Percentiles rank a stretch among this genome's conserved stretches.
phyloP scores from a whole-genome alignment of 2,329 filamentous ascomycete species.

The Ophiostoma novo-ulmi region DNA sequence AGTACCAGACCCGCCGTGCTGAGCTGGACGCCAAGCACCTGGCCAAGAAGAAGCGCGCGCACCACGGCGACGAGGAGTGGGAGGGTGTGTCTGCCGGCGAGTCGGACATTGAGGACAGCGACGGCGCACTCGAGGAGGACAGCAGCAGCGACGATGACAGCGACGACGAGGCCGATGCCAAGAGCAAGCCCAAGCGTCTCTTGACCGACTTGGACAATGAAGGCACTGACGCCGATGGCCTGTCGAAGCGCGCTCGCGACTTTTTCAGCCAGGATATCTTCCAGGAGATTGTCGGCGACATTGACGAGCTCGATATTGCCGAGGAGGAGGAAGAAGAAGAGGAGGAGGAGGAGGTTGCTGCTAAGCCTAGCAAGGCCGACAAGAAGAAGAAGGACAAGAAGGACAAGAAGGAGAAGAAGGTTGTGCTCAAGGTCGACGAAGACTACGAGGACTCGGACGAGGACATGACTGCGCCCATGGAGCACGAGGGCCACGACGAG shows the following conservation, averaged over 20 bases:
- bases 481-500: slow-evolving; percentile 9
- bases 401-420: slow-evolving; percentile 18
- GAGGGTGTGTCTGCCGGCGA: slow-evolving; percentile 67
- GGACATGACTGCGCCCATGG: neutral
- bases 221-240: slow-evolving; percentile 47
- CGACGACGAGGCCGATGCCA: slow-evolving; percentile 43
- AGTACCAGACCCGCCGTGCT: slow-evolving; percentile 75
- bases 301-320: slow-evolving; percentile 46
- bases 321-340: slow-evolving; percentile 43
- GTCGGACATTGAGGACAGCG: slow-evolving; percentile 52
- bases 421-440: slow-evolving; percentile 1
- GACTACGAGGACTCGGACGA: slow-evolving; percentile 18
- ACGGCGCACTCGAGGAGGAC: slow-evolving; percentile 52
- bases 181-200: slow-evolving; percentile 43
- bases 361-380: neutral
- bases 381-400: neutral
- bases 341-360: slow-evolving; percentile 38
- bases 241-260: slow-evolving; percentile 78
- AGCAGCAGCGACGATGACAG: slow-evolving; percentile 58
- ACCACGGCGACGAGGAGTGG: slow-evolving; percentile 83
- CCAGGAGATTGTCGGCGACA: slow-evolving; percentile 66
- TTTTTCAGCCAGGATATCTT: slow-evolving; percentile 98
- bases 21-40: slow-evolving; percentile 79
- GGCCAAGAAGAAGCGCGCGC: slow-evolving; percentile 80
- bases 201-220: slow-evolving; percentile 59